Evolutionary conservation across 1,284 basidiomycete species (phyloP), one percentile per base, ranked within the genome.

Genomic region (Ganoderma boninense): DNA sequence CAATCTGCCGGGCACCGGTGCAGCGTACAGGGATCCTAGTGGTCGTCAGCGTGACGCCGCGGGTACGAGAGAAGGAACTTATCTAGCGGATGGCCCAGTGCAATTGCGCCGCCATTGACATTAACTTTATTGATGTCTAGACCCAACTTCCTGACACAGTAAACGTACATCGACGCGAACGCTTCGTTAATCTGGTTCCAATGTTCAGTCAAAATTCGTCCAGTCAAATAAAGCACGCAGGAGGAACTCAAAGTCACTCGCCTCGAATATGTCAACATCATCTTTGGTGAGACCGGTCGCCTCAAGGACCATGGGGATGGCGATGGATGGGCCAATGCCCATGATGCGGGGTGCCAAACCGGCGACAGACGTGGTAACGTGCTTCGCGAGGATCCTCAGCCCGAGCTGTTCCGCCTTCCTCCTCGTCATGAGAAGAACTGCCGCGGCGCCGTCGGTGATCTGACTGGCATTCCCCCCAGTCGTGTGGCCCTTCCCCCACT

Each of bases 381-480:
- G 90, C 80, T 94, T 96, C 10, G 88, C 96, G 26, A 97, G 81
- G 74, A 96, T 88, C 57, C 84, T 83, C 72, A 96, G 80, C 5
- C 93, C 92, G 14, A 96, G 85, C 77, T 92, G 89, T 78, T 95
- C 91, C 5, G 96, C 96, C 80, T 94, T 95, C 70, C 86, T 85
- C 71, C 96, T 85, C n/a, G 89, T 92, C 96, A 97, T 97, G 73
- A 97, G 80, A 70, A 97, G 77, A 2, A 95, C 90, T 18, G 95
- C 93, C 0, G 96, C 95, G 10, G 93, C 95, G 23, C 96, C 96
- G 77, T 97, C 96, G 6, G 96, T 96, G 71, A 97, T 87, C 79
- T 94, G 93, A 73, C 89, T 92, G 29, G 96, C 95, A 81, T 97
- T 97, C 26, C 95, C 95, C n/a, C 94, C 95, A 6, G 95, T 97